Evolutionary conservation across 129 eudicot genomes (phyloP).

Genomic region (Pittosporum tobira): DNA sequence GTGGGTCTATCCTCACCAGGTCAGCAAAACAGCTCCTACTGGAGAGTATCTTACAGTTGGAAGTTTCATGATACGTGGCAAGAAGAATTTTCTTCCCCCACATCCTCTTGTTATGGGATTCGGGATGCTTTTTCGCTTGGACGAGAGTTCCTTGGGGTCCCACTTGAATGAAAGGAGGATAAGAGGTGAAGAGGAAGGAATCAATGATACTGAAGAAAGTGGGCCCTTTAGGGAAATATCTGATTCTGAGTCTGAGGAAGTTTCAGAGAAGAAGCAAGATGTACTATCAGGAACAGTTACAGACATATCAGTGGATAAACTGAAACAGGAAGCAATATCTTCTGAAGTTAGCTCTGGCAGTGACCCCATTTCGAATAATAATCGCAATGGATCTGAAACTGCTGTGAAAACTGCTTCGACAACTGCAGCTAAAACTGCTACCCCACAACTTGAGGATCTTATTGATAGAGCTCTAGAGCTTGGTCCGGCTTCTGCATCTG

Average conservation of each 20-base stretch:
- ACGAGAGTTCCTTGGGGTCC: conserved; percentile 86
- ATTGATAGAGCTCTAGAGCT: conserved; percentile 89
- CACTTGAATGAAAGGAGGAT: conserved; percentile 95
- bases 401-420: conserved; percentile 19
- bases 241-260: conserved; percentile 76
- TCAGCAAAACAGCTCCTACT: conserved; percentile 93
- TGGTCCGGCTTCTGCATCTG: conserved; percentile 41
- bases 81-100: conserved; percentile 93
- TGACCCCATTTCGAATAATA: conserved; percentile 10
- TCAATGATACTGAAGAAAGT: conserved; percentile 34
- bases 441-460: conserved; percentile 70
- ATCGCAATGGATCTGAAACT: conserved; percentile 16
- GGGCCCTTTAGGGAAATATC: conserved; percentile 47
- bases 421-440: conserved; percentile 23
- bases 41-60: conserved; percentile 98
- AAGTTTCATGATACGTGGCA: conserved; percentile 97
- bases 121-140: conserved; percentile 83
- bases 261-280: conserved; percentile 24
- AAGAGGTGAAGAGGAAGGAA: conserved; percentile 86
- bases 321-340: conserved; percentile 12
- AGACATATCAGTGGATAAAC: conserved; percentile 22
- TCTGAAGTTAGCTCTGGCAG: conserved; percentile 13
- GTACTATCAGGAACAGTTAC: conserved; percentile 13
- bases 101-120: conserved; percentile 95
- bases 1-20: conserved; percentile 99